Conservation (phyloP, 2,329 filamentous ascomycete genomes). For the Venturia oleaginea region DNA sequence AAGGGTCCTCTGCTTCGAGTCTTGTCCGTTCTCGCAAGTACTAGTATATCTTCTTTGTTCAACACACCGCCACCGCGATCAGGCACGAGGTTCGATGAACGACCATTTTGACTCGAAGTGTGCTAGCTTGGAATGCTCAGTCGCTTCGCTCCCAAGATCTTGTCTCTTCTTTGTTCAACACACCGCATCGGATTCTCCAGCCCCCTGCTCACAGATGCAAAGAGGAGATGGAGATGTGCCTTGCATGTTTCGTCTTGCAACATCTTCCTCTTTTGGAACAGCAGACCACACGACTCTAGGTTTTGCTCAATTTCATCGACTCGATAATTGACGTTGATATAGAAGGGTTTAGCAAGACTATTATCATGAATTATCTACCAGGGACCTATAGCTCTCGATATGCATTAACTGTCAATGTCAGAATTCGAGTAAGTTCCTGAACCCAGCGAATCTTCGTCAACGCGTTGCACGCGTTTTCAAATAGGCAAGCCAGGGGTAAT, state of each 20-base stretch:
- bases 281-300: not conserved
- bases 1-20: not conserved
- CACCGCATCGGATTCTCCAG: not conserved
- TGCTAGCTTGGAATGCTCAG: no score
- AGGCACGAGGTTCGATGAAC: no score
- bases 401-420: not conserved
- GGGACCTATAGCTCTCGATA: not conserved
- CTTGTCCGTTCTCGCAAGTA: not conserved
- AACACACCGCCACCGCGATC: not conserved
- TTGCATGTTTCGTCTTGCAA: not conserved
- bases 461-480: not conserved
- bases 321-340: not conserved
- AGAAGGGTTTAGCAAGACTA: not conserved
- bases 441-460: not conserved
- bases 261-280: not conserved
- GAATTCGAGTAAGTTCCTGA: not conserved
- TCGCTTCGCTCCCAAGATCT: no score
- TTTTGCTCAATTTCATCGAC: not conserved
- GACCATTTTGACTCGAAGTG: no score
- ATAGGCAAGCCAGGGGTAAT: not conserved
- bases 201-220: not conserved
- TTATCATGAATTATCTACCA: not conserved
- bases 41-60: not conserved
- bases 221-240: not conserved
- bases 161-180: not conserved